Percentiles rank a stretch among this genome's conserved stretches.
phyloP scores from a whole-genome alignment of 345 rosid genomes.

The Eucalyptus victrix region DNA sequence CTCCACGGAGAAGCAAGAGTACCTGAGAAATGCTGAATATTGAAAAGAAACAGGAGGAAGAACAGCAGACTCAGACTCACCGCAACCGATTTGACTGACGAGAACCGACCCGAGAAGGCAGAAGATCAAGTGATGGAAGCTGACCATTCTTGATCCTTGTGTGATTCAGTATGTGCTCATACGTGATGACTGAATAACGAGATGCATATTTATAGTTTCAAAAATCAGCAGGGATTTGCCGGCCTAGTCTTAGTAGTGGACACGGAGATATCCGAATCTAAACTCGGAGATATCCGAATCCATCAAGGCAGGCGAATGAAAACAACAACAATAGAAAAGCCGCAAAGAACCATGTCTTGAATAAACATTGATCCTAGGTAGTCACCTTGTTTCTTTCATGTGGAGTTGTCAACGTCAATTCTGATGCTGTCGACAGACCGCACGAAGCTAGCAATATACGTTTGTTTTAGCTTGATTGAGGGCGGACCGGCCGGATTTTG shows the following conservation, averaged over 20 bases:
- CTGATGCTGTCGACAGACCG: background rate
- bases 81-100: background rate
- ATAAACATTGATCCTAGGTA: background rate
- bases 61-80: background rate
- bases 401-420: background rate
- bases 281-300: background rate
- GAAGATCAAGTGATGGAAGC: background rate
- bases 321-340: background rate
- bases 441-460: background rate
- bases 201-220: background rate
- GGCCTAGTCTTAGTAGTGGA: background rate
- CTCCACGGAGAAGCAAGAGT: background rate
- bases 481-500: background rate
- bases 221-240: background rate
- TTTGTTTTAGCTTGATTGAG: background rate
- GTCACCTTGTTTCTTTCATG: background rate
- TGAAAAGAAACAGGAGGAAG: background rate
- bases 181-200: background rate
- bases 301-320: background rate
- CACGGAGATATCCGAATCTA: background rate
- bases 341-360: background rate
- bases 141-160: background rate
- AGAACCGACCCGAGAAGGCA: background rate
- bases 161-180: background rate
- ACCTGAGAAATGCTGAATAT: background rate